Percentiles rank a stretch among this genome's conserved stretches.
Conservation (phyloP, 2,329 filamentous ascomycete species). For the Ascochyta pisi region DNA sequence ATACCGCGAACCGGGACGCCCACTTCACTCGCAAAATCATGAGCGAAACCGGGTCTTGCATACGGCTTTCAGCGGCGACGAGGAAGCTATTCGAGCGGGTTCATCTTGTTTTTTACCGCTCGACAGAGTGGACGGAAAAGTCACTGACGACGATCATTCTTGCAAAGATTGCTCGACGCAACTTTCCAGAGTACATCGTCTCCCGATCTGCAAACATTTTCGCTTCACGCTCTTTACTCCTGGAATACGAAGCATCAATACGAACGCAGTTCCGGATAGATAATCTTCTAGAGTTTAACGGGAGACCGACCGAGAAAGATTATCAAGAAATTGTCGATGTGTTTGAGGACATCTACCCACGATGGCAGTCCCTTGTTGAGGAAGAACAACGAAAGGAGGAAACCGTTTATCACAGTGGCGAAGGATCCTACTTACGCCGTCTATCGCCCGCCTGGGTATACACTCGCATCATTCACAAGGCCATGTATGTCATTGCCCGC, state of each 20-base stretch:
- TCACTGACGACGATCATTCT: slow-evolving; percentile 94
- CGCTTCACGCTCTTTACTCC: slow-evolving; percentile 71
- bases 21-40: slow-evolving; percentile 82
- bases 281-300: slow-evolving; percentile 79
- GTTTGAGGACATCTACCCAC: slow-evolving; percentile 76
- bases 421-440: slow-evolving; percentile 86
- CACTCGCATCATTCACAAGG: slow-evolving; percentile 91
- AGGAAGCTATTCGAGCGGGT: slow-evolving; percentile 90
- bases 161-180: slow-evolving; percentile 83
- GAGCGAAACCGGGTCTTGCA: slow-evolving; percentile 78
- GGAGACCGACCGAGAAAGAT: slow-evolving; percentile 69
- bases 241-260: slow-evolving; percentile 90
- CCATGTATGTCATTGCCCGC: slow-evolving; percentile 76
- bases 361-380: slow-evolving; percentile 76
- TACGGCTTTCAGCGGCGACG: slow-evolving; percentile 75
- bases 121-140: slow-evolving; percentile 96
- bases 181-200: slow-evolving; percentile 90
- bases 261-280: slow-evolving; percentile 84
- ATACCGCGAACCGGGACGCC: slow-evolving; percentile 68
- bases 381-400: slow-evolving; percentile 83
- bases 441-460: slow-evolving; percentile 94
- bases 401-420: slow-evolving; percentile 77
- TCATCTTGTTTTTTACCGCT: slow-evolving; percentile 94
- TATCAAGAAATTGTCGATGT: slow-evolving; percentile 73
- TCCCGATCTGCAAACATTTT: slow-evolving; percentile 92